Conservation (phyloP, 345 rosid species). For the Nephelium lappaceum region DNA sequence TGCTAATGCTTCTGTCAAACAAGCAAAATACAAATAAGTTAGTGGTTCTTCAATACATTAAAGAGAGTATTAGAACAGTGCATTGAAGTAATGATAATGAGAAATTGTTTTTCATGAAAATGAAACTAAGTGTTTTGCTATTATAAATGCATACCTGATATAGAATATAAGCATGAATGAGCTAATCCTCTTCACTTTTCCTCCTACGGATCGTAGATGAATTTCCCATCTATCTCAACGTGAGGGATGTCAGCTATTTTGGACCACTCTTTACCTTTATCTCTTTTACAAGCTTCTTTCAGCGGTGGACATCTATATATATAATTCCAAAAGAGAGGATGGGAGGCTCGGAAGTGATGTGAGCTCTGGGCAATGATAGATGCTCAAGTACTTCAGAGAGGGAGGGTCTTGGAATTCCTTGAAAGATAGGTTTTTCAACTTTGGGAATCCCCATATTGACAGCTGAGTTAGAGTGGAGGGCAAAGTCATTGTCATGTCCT, state of each 20-base stretch:
- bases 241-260: background rate
- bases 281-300: background rate
- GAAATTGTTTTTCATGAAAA: no score
- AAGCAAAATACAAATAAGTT: no score
- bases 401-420: background rate
- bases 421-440: background rate
- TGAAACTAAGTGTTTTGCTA: no score
- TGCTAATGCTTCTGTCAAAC: no score
- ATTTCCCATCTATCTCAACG: background rate
- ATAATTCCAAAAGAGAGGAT: background rate
- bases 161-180: no score
- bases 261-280: background rate
- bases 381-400: background rate
- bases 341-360: background rate
- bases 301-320: background rate
- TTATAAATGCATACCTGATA: no score
- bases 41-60: no score
- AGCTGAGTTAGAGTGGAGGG: constrained; percentile 8
- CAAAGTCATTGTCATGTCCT: constrained; percentile 20
- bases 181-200: no score
- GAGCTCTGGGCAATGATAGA: background rate
- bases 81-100: no score
- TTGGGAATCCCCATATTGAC: background rate
- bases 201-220: background rate
- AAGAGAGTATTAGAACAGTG: no score